phyloP scores from a whole-genome alignment of 495 filamentous ascomycete genomes.

The Endocarpon pusillum region DNA sequence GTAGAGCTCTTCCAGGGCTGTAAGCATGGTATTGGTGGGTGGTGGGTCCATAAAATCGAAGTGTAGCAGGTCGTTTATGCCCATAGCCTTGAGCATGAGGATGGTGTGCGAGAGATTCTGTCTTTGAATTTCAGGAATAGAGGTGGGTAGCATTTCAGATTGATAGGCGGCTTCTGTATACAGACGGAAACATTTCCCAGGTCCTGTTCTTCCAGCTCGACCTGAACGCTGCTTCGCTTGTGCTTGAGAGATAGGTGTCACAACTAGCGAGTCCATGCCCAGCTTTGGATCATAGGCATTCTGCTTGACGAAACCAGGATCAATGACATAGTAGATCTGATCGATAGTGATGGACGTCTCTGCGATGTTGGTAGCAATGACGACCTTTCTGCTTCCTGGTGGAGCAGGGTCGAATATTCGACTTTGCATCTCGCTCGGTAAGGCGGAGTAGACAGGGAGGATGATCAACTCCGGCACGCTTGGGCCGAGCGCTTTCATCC shows the following conservation, averaged over 20 bases:
- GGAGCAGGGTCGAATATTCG: conserved; percentile 88
- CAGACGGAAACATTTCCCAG: conserved; percentile 88
- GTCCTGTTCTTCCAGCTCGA: conserved; percentile 83
- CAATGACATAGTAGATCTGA: conserved; percentile 91
- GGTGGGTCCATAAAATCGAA: conserved; percentile 99
- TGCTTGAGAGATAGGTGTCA: conserved; percentile 91
- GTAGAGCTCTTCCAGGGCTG: conserved; percentile 88
- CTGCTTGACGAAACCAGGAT: conserved; percentile 95
- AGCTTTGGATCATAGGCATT: conserved; percentile 94
- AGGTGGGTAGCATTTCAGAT: conserved; percentile 91
- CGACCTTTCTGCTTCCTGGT: conserved; percentile 75
- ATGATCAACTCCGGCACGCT: conserved; percentile 85
- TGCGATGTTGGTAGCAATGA: conserved; percentile 97
- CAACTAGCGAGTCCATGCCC: conserved; percentile 90
- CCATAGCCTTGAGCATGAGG: conserved; percentile 98
- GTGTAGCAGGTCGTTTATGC: conserved; percentile 91
- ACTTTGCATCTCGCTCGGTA: conserved; percentile 88
- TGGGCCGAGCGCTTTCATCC: conserved; percentile 90
- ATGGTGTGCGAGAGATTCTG: conserved; percentile 92
- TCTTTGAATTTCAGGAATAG: conserved; percentile 90
- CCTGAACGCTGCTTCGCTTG: conserved; percentile 92
- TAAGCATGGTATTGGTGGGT: conserved; percentile 93
- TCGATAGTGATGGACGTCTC: conserved; percentile 98
- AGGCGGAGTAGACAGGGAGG: conserved; percentile 81
- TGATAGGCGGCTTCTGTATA: conserved; percentile 95